Conservation (phyloP, 2,329 filamentous ascomycete genomes). For the Aspergillus tamarii region DNA sequence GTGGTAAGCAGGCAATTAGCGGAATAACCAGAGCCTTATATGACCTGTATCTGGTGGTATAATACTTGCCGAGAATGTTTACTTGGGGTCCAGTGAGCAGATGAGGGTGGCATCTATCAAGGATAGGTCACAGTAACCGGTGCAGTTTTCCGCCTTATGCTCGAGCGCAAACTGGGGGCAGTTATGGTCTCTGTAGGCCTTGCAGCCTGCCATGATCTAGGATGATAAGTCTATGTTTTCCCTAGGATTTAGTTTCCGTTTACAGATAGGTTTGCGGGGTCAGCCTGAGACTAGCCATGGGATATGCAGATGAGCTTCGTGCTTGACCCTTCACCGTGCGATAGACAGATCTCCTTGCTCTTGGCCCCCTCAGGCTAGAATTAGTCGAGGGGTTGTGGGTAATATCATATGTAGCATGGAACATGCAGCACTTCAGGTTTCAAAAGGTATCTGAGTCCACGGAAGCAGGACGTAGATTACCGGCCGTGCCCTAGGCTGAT, state of each 20-base stretch:
- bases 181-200: no score
- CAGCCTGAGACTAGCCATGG: not conserved
- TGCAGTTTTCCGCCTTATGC: not conserved
- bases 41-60: not conserved
- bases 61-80: not conserved
- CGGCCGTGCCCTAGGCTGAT: no score
- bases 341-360: no score
- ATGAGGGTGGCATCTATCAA: no score
- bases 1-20: not conserved
- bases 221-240: not conserved
- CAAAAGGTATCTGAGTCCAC: no score
- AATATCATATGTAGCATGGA: no score
- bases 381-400: no score
- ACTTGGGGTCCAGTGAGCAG: not conserved
- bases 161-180: not conserved
- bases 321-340: no score
- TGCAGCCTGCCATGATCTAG: not conserved
- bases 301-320: not conserved
- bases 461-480: no score
- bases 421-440: no score
- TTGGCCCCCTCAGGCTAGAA: no score
- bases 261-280: not conserved
- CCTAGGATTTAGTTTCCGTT: not conserved
- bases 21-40: not conserved
- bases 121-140: no score